These are phyloP conservation scores for Deinandra increscens DNA, from an alignment of 129 eudicot genomes.

Conservation along the genomic window DNA sequence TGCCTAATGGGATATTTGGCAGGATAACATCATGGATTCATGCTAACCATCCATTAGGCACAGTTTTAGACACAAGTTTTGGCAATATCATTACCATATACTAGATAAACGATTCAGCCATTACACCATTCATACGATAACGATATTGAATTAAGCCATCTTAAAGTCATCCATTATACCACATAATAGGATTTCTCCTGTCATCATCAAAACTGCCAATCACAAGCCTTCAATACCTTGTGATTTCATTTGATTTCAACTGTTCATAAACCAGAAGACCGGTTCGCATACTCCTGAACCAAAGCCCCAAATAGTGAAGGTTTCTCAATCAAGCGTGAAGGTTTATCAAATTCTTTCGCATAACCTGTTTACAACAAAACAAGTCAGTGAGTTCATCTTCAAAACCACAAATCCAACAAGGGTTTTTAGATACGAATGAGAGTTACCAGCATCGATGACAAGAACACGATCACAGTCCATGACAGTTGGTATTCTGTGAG, in stretches of 20 bases:
- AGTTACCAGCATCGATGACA: slow-evolving; percentile 52
- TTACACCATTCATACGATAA: not conserved
- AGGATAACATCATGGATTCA: not conserved
- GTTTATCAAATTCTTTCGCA: slow-evolving; percentile 45
- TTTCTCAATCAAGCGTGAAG: slow-evolving; percentile 40
- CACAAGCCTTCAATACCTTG: not conserved
- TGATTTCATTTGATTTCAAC: not conserved
- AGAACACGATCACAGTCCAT: slow-evolving; percentile 60
- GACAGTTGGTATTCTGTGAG: slow-evolving; percentile 67
- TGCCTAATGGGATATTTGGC: not conserved
- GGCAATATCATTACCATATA: not conserved
- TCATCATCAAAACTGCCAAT: slow-evolving; percentile 15
- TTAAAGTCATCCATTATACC: not conserved
- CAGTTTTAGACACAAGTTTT: not conserved
- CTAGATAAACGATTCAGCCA: not conserved
- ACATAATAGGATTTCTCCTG: not conserved
- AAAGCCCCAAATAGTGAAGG: slow-evolving; percentile 42
- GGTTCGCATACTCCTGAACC: slow-evolving; percentile 43
- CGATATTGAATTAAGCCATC: not conserved
- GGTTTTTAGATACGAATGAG: not conserved
- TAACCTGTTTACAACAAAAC: slow-evolving; percentile 28
- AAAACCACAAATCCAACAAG: not conserved
- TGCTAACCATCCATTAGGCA: not conserved
- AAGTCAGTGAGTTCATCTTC: not conserved
- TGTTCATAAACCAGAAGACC: slow-evolving; percentile 36